phyloP scores from a whole-genome alignment of 495 filamentous ascomycete species.

The Daldinia loculata region DNA sequence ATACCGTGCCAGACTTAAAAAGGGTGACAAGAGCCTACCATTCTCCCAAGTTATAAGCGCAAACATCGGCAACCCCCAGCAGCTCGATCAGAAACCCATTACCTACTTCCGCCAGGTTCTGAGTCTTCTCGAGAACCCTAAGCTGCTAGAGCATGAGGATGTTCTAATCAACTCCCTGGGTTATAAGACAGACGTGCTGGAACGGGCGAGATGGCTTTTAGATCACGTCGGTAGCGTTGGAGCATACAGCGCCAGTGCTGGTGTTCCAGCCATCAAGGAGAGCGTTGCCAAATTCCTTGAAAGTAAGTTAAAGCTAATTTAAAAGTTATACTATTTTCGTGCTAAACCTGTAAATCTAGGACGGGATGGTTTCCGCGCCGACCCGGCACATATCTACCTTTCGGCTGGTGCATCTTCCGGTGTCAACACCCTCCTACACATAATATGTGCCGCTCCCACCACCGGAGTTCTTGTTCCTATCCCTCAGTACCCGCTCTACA shows the following conservation, averaged over 20 bases:
- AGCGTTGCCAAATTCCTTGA: slow-evolving; percentile 94
- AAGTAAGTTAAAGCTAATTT: slow-evolving; percentile 54
- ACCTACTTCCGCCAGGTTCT: slow-evolving; percentile 98
- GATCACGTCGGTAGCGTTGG: slow-evolving; percentile 88
- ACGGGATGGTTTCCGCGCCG: slow-evolving; percentile 86
- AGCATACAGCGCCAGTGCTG: slow-evolving; percentile 94
- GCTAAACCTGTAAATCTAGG: slow-evolving; percentile 50
- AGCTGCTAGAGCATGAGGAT: slow-evolving; percentile 79
- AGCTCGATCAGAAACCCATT: slow-evolving; percentile 97
- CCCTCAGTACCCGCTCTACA: slow-evolving; percentile 97
- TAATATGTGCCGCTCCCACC: slow-evolving; percentile 81
- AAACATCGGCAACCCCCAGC: slow-evolving; percentile 99
- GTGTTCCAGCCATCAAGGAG: slow-evolving; percentile 81
- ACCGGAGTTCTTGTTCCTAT: slow-evolving; percentile 93
- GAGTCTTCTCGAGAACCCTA: slow-evolving; percentile 90
- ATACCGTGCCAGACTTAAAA: slow-evolving; percentile 75
- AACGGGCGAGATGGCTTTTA: slow-evolving; percentile 80
- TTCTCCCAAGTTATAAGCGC: slow-evolving; percentile 92
- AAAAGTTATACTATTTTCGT: not conserved
- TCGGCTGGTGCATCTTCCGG: slow-evolving; percentile 91
- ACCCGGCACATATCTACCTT: slow-evolving; percentile 82
- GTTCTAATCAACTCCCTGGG: slow-evolving; percentile 71
- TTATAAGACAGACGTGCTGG: slow-evolving; percentile 88
- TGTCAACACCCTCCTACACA: slow-evolving; percentile 88
- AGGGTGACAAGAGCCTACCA: slow-evolving; percentile 70